Base-by-base conservation (phyloP, 768 basidiomycete genomes). In the Rossbeevera mucosa region DNA sequence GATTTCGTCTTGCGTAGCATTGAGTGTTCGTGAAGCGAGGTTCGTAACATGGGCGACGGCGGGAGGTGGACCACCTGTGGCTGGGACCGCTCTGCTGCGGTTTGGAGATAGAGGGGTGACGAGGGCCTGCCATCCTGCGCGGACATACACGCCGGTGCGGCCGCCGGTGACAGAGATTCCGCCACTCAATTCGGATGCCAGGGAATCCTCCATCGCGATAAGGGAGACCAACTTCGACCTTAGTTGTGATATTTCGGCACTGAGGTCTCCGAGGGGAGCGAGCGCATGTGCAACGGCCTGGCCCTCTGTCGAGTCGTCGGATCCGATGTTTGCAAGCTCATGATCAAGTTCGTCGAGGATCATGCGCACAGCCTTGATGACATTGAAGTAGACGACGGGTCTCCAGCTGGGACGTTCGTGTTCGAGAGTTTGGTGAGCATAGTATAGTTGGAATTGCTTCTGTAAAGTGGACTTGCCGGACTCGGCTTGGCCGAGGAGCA, bases 381-480 rank as follows among this genome's bases (percentile, higher is more conserved):
- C 76, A 71, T 92, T 92, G 74, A 88, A 85, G 70, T 88, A 89
- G 26, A 92, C 83, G 26, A 91, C 82, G 3, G 86, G 82, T 18
- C 81, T 78, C 90, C 91, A 92, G 4, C 80, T 81, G 0, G 82
- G 78, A 21, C 86, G 82, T 70, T 87, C 85, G 47, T 75, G 71
- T 41, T 91, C 86, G 30, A 91, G 78, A 0, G 83, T 73, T 52
- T 79, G 76, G 3, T 86, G 82, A 7, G 88, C 83, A 61, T 90
- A 89, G 69, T 83, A 85, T 1, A 91, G 75, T 62, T 91, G 88
- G 62, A 91, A 88, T 66, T 91, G 88, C 62, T 91, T 91, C 62
- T 86, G 86, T 12, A 91, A 75, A 2, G 90, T 91, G 2, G 88
- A 89, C 69, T 92, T 92, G 31, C 88, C 88, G 46, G 82, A 82